Percentiles rank a stretch among this genome's conserved stretches.
These are phyloP conservation scores for Barnettozyma sp. DNA, from an alignment of 805 yeast species.

Conservation along the genomic window DNA sequence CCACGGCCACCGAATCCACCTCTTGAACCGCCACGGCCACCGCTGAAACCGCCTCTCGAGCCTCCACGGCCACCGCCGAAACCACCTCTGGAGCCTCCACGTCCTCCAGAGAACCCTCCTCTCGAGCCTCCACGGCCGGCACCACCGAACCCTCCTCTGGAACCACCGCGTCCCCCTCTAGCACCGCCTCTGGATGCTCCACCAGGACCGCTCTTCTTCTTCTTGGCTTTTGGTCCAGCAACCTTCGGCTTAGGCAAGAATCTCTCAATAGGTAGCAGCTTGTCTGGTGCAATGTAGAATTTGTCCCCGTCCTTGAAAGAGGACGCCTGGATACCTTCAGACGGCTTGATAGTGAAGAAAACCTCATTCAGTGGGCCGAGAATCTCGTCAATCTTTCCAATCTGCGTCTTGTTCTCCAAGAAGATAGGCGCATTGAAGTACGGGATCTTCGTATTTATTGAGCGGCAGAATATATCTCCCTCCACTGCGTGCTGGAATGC, in stretches of 20 bases:
- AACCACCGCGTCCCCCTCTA: conserved; percentile 28
- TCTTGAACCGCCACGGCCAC: conserved; percentile 26
- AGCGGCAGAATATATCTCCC: conserved; percentile 94
- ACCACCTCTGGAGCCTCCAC: conserved; percentile 30
- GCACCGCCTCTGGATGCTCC: conserved; percentile 43
- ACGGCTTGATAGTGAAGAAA: conserved; percentile 92
- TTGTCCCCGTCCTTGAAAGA: conserved; percentile 95
- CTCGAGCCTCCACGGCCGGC: conserved; percentile 27
- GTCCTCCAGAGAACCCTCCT: conserved; percentile 31
- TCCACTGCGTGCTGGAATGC: conserved; percentile 87
- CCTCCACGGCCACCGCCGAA: conserved; percentile 31
- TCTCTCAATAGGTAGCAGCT: conserved; percentile 90
- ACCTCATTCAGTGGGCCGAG: conserved; percentile 97
- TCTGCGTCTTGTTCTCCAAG: conserved; percentile 89
- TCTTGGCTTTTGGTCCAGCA: conserved; percentile 73
- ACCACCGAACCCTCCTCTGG: conserved; percentile 27
- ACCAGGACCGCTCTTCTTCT: conserved; percentile 53
- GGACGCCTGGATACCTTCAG: conserved; percentile 91
- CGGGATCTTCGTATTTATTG: conserved; percentile 90
- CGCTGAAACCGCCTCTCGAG: conserved; percentile 26
- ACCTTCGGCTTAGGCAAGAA: conserved; percentile 94
- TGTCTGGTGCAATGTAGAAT: conserved; percentile 92
- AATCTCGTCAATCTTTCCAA: conserved; percentile 97
- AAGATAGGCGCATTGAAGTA: conserved; percentile 98
- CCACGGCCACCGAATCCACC: conserved; percentile 27